Conservation (phyloP, 2,329 filamentous ascomycete genomes). For the Zasmidium citrigriseum region DNA sequence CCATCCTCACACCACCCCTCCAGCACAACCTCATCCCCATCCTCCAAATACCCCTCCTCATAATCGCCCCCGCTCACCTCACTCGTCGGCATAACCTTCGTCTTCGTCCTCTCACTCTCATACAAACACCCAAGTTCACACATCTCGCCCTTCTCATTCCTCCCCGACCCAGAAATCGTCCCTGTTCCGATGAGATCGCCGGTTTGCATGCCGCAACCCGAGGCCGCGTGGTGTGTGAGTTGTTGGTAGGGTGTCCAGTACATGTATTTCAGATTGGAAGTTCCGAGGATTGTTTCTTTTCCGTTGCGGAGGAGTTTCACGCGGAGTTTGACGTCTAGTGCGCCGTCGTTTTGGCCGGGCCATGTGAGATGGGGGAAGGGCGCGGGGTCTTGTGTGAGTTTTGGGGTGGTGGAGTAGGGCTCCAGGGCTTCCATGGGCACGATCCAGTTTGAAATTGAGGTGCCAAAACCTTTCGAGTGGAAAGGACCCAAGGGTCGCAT, state of each 20-base stretch:
- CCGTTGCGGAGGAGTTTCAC: constrained; percentile 31
- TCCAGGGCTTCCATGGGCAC: constrained; percentile 61
- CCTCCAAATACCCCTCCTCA: constrained; percentile 41
- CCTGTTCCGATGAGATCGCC: constrained; percentile 49
- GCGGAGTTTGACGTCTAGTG: constrained; percentile 34
- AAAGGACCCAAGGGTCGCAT: constrained; percentile 64
- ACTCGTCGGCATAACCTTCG: constrained; percentile 39
- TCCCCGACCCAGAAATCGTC: constrained; percentile 43
- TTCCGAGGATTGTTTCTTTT: constrained; percentile 23
- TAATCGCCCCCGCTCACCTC: constrained; percentile 30
- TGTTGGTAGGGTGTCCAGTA: constrained; percentile 51
- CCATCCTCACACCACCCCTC: constrained; percentile 34
- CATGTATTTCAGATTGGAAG: constrained; percentile 39
- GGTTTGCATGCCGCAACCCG: constrained; percentile 43
- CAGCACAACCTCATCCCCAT: constrained; percentile 42
- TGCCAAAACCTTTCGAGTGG: constrained; percentile 63
- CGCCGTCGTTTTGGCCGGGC: constrained; percentile 22
- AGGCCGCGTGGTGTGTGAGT: constrained; percentile 45
- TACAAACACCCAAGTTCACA: constrained; percentile 45
- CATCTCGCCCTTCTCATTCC: constrained; percentile 31
- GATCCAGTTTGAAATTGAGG: constrained; percentile 63
- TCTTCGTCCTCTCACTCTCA: constrained; percentile 37
- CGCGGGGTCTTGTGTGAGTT: constrained; percentile 30
- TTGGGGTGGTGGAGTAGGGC: constrained; percentile 31
- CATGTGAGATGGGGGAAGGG: constrained; percentile 32